phyloP scores from a whole-genome alignment of 805 yeast species.

The Candida piceae region DNA sequence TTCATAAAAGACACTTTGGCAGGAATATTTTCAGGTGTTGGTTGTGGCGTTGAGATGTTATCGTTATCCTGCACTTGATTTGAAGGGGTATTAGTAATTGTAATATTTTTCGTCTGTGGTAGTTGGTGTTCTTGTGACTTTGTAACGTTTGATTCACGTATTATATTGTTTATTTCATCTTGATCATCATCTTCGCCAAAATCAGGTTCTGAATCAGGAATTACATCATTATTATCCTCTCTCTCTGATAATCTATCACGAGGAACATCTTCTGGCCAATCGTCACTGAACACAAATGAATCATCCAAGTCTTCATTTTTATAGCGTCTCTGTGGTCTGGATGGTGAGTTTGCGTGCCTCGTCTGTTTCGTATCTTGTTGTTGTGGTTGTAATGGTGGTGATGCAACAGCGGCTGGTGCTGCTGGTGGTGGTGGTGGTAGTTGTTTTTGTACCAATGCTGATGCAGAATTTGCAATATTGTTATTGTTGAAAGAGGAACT shows the following conservation, averaged over 20 bases:
- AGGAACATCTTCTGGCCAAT: slow-evolving; percentile 27
- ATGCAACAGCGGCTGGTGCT: too few relatives aligned
- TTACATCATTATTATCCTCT: slow-evolving; percentile 4
- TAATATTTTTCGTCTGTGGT: too few relatives aligned
- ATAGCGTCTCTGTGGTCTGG: not conserved
- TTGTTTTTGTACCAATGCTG: too few relatives aligned
- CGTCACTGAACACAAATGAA: slow-evolving; percentile 50
- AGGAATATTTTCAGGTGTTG: slow-evolving; percentile 19
- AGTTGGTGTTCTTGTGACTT: not conserved
- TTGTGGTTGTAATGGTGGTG: too few relatives aligned
- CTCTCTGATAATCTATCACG: not conserved
- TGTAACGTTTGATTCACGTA: slow-evolving; percentile 3
- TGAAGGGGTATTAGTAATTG: not conserved
- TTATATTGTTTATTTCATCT: slow-evolving; percentile 7
- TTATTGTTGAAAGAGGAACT: too few relatives aligned
- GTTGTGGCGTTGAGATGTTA: not conserved
- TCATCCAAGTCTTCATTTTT: slow-evolving; percentile 35
- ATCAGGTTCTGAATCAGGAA: slow-evolving; percentile 26
- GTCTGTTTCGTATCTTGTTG: too few relatives aligned
- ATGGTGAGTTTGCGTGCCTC: not conserved
- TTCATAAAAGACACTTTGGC: slow-evolving; percentile 44
- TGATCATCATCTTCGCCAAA: slow-evolving; percentile 27
- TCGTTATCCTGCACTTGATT: not conserved
- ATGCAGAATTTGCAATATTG: too few relatives aligned
- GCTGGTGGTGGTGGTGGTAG: too few relatives aligned